Conservation (phyloP, 768 basidiomycete species). For the Termitomyces sp. region DNA sequence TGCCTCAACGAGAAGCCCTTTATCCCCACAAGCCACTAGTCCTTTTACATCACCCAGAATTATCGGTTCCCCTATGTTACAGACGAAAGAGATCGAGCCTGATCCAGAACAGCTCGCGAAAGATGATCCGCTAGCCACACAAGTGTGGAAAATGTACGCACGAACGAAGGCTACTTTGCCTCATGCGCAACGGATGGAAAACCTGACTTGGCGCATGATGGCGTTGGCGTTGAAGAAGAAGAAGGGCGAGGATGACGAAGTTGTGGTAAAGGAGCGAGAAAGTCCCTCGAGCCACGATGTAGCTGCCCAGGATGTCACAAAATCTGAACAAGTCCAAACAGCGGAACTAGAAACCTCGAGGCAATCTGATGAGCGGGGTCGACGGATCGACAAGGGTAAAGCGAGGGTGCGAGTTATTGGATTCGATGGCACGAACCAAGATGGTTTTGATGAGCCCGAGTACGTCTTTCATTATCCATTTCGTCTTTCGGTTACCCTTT, state of each 20-base stretch:
- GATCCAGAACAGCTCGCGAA: constrained; percentile 66
- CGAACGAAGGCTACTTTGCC: constrained; percentile 85
- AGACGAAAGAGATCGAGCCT: constrained; percentile 32
- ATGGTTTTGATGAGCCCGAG: constrained; percentile 69
- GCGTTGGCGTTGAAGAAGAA: constrained; percentile 88
- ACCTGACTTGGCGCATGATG: constrained; percentile 99
- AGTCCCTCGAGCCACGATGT: constrained; percentile 4
- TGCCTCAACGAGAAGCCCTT: constrained; percentile 23
- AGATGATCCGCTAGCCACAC: constrained; percentile 89
- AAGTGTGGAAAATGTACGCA: constrained; percentile 97
- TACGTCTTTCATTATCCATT: constrained; percentile 31
- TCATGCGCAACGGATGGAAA: constrained; percentile 95
- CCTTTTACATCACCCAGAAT: constrained; percentile 60
- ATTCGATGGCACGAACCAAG: constrained; percentile 73
- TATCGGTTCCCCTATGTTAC: constrained; percentile 66
- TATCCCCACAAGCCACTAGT: constrained; percentile 39
- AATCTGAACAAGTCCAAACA: constrained; percentile 16
- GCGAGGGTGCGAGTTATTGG: constrained; percentile 72
- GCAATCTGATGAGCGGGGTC: constrained; percentile 52
- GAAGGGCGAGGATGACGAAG: constrained; percentile 62
- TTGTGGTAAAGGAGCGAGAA: constrained; percentile 11
- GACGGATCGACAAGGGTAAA: constrained; percentile 78
- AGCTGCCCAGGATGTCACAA: constrained; percentile 10
- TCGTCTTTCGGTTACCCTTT: constrained; percentile 1
- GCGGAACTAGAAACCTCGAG: constrained; percentile 16